Evolutionary conservation across 2,329 filamentous ascomycete genomes (phyloP), one percentile per base, ranked within the genome.

Genomic region (Nemania diffusa): DNA sequence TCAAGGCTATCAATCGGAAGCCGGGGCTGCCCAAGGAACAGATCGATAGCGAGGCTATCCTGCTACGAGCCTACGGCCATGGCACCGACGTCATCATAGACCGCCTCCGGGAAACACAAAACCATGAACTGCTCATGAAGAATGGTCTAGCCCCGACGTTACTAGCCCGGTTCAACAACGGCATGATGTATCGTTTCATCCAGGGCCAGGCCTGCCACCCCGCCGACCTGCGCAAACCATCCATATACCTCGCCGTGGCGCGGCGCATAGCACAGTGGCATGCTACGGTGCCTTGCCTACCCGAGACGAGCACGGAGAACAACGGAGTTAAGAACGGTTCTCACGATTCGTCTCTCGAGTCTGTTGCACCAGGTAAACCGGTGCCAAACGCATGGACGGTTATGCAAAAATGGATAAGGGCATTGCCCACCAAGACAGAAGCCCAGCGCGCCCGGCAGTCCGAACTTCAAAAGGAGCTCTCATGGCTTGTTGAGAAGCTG

Each of bases 41-140:
- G 74, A 84, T 91, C 74, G 76, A 79, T 62, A 86, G 87, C 69
- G 92, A 97, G 72, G 92, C 96, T 37, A 88, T 98, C 72, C 85
- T 99, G 71, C 87, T 99, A 76, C 90, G 96, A 73, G 96, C 96
- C 69, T 99, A 97, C 80, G 96, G 96, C 74, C 91, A 96, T 79
- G 93, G 94, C 71, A 98, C 96, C 73, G 94, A 97, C 77, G 87
- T 98, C 62, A 87, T 99, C 74, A 99, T 99, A 81, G 96, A 99
- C 82, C 92, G 96, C 73, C 92, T 97, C 83, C 90, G 95, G 85
- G 90, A 88, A 85, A 87, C 85, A 1, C 85, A 89, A 74, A 91
- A 90, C 78, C 96, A 99, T 81, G 94, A 94, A 78, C 86, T 97
- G 64, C 90, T 98, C 69, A 93, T 94, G 82, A 88, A 88, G 73